These are phyloP conservation scores for Omphalotus guepiniiformis DNA, from an alignment of 768 basidiomycete species.

Conservation along the genomic window DNA sequence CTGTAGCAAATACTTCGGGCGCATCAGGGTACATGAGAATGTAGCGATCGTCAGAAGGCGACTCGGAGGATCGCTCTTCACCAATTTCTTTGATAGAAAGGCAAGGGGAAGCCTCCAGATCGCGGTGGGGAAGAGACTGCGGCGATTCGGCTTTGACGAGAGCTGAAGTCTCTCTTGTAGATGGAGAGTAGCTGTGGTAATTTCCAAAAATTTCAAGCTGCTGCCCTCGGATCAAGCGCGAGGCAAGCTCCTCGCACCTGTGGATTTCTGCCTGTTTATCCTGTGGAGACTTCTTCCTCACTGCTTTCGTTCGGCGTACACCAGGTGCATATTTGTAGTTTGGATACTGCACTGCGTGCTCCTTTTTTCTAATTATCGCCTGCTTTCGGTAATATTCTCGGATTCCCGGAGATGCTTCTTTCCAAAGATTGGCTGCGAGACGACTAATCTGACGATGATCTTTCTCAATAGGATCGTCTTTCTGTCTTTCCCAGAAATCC, in stretches of 20 bases:
- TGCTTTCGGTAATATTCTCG: constrained; percentile 35
- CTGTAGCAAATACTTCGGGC: too few relatives aligned
- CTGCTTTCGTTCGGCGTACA: constrained; percentile 16
- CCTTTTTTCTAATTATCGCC: constrained; percentile 41
- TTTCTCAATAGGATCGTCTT: constrained; percentile 39
- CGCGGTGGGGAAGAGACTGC: too few relatives aligned
- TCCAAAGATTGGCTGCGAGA: constrained; percentile 64
- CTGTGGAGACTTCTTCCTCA: constrained; percentile 32
- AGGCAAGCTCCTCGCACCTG: constrained; percentile 35
- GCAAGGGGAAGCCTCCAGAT: too few relatives aligned
- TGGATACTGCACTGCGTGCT: constrained; percentile 45
- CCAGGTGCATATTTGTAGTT: constrained; percentile 55
- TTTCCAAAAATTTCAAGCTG: too few relatives aligned
- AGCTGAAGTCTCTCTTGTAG: too few relatives aligned
- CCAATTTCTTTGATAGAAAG: too few relatives aligned
- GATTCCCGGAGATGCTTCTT: constrained; percentile 37
- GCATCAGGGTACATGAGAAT: too few relatives aligned
- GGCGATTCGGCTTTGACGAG: too few relatives aligned
- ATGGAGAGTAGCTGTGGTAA: too few relatives aligned
- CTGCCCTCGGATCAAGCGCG: too few relatives aligned
- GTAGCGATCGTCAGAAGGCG: too few relatives aligned
- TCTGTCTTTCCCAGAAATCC: constrained; percentile 53
- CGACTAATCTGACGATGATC: constrained; percentile 45
- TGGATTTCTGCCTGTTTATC: constrained; percentile 29
- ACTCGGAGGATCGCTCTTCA: too few relatives aligned